phyloP scores from a whole-genome alignment of 805 yeast genomes.

The Ascoidea rubescens region DNA sequence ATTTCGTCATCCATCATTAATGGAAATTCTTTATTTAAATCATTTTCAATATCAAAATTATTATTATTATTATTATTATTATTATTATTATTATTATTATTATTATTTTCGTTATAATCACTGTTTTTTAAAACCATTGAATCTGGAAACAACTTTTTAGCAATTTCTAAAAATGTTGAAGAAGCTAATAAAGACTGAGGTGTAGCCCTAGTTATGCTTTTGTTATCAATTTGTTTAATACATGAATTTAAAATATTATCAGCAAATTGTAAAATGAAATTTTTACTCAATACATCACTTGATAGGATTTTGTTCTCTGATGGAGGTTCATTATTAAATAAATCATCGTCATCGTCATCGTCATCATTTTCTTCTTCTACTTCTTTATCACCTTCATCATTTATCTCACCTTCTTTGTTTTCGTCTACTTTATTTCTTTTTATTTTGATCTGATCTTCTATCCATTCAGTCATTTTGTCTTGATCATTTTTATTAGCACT shows the following conservation, averaged over 20 bases:
- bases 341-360: slow-evolving; percentile 4
- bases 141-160: background rate
- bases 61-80: too few species aligned
- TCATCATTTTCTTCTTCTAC: slow-evolving; percentile 4
- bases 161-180: background rate
- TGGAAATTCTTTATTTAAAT: background rate
- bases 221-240: background rate
- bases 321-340: background rate
- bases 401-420: background rate
- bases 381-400: slow-evolving; percentile 1
- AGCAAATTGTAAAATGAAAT: background rate
- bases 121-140: background rate
- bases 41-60: background rate
- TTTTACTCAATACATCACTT: background rate
- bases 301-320: background rate
- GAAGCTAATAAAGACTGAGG: background rate
- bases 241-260: background rate
- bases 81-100: too few species aligned
- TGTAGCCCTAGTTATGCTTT: background rate
- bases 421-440: background rate
- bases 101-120: background rate
- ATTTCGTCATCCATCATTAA: background rate
- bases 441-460: too few species aligned
- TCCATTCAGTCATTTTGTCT: background rate
- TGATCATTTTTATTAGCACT: background rate